Percentiles rank a stretch among this genome's conserved stretches.
These are phyloP conservation scores for Fusarium circinatum DNA, from an alignment of 2,329 filamentous ascomycete genomes.

Conservation along the genomic window DNA sequence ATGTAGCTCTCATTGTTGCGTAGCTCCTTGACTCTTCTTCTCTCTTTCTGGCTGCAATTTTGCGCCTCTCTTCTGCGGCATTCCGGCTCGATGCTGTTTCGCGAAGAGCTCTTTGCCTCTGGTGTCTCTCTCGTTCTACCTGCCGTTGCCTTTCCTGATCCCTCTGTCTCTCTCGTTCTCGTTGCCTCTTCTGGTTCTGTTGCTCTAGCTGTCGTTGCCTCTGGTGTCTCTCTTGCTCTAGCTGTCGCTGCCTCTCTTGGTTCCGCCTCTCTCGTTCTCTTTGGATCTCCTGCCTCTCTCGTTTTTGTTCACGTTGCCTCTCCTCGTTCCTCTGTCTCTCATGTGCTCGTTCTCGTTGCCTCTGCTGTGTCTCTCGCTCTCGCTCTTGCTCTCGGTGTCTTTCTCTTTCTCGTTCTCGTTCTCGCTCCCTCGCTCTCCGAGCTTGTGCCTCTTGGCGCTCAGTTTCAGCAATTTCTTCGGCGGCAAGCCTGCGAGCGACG, in stretches of 20 bases:
- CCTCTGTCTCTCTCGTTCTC: neutral
- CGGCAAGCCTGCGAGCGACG: conserved; percentile 48
- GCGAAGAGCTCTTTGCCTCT: conserved; percentile 5
- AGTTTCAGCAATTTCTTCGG: conserved; percentile 37
- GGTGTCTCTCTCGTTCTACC: neutral
- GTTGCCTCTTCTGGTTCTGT: neutral
- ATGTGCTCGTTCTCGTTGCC: neutral
- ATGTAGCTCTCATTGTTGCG: conserved; percentile 43
- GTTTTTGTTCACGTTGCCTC: neutral
- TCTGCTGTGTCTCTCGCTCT: neutral
- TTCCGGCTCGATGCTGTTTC: conserved; percentile 40
- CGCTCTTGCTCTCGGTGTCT: neutral
- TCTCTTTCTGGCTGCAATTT: conserved; percentile 45
- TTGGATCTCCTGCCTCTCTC: neutral
- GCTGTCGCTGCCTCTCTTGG: neutral
- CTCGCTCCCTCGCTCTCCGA: neutral
- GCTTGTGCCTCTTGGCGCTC: neutral
- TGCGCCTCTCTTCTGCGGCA: conserved; percentile 42
- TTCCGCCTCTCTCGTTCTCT: neutral
- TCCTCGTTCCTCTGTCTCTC: neutral
- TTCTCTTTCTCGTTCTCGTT: neutral
- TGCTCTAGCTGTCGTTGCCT: neutral
- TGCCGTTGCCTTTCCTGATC: neutral
- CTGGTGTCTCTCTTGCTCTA: neutral
- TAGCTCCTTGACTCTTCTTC: conserved; percentile 50